A percentile compares a stretch with the other conserved stretches of the same genome.
Conservation (phyloP, 2,329 filamentous ascomycete species). For the Pseudocercospora musae region DNA sequence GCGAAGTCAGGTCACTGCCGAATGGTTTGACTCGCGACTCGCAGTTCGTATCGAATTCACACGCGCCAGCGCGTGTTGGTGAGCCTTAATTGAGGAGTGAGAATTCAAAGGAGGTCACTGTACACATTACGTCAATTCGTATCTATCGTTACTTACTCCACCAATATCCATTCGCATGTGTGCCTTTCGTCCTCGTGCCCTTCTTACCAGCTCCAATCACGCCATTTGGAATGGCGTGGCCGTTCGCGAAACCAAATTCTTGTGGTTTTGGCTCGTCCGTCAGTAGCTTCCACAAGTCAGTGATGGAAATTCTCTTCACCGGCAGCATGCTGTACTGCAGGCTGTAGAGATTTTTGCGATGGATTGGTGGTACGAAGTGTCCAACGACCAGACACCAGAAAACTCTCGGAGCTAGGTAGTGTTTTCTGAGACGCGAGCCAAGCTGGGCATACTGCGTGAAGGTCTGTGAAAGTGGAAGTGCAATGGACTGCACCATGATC, state of each 20-base stretch:
- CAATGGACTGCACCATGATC: constrained; percentile 66
- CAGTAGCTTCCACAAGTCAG: constrained; percentile 70
- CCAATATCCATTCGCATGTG: constrained; percentile 26
- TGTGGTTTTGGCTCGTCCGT: constrained; percentile 19
- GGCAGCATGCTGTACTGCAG: constrained; percentile 98
- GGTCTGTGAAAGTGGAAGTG: constrained; percentile 86
- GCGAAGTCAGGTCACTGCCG: not conserved
- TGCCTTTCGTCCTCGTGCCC: constrained; percentile 14
- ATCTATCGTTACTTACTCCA: constrained; percentile 27
- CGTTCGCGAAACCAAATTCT: constrained; percentile 22
- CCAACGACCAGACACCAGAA: constrained; percentile 84
- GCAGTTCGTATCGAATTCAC: too few relatives aligned
- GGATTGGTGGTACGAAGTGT: constrained; percentile 82
- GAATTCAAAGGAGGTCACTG: not conserved
- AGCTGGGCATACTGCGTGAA: constrained; percentile 98
- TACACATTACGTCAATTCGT: constrained; percentile 3
- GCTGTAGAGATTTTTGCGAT: constrained; percentile 90
- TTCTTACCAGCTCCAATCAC: constrained; percentile 14
- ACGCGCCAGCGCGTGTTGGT: not conserved
- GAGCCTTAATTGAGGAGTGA: not conserved
- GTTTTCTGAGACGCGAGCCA: constrained; percentile 84
- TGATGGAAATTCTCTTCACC: constrained; percentile 70
- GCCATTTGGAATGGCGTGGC: constrained; percentile 16
- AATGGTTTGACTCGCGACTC: not conserved
- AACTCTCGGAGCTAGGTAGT: constrained; percentile 87